These are phyloP conservation scores for Tilletia setariae DNA, from an alignment of 1,284 basidiomycete species.

Conservation along the genomic window DNA sequence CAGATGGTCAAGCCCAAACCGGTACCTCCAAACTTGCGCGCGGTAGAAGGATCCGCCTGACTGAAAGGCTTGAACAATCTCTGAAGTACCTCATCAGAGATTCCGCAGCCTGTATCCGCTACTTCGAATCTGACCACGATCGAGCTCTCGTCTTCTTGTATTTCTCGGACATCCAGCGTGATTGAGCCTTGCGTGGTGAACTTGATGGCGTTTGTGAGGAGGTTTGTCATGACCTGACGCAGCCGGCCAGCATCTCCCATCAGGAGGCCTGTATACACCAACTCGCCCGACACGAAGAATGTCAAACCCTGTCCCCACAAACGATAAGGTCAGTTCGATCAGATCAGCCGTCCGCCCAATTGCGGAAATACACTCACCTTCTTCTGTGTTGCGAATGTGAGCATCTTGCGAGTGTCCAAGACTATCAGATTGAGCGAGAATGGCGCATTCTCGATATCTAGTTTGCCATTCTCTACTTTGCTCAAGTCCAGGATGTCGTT, in stretches of 20 bases:
- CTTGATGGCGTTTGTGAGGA: slow-evolving; percentile 56
- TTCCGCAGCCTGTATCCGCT: slow-evolving; percentile 55
- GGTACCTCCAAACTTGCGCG: slow-evolving; percentile 45
- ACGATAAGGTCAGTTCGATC: background rate
- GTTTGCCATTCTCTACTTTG: slow-evolving; percentile 56
- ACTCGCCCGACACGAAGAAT: slow-evolving; percentile 46
- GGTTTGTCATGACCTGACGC: slow-evolving; percentile 55
- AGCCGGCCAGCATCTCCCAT: slow-evolving; percentile 46
- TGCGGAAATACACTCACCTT: slow-evolving; percentile 28
- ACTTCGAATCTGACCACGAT: slow-evolving; percentile 50
- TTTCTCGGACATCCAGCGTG: slow-evolving; percentile 41
- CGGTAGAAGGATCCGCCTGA: slow-evolving; percentile 48
- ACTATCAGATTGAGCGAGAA: slow-evolving; percentile 55
- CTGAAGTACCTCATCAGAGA: slow-evolving; percentile 44
- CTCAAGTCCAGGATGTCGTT: slow-evolving; percentile 58
- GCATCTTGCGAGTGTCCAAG: slow-evolving; percentile 51
- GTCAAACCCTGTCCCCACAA: slow-evolving; percentile 26
- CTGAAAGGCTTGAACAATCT: slow-evolving; percentile 54
- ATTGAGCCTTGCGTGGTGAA: slow-evolving; percentile 53
- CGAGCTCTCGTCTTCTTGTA: slow-evolving; percentile 40
- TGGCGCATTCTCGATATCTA: slow-evolving; percentile 56
- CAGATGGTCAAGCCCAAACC: slow-evolving; percentile 48
- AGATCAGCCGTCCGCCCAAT: background rate
- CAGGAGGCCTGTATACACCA: slow-evolving; percentile 41
- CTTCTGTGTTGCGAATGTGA: slow-evolving; percentile 51